These are phyloP conservation scores for Ceratorhiza oryzae-sativae DNA, from an alignment of 1,284 basidiomycete genomes.

Conservation along the genomic window DNA sequence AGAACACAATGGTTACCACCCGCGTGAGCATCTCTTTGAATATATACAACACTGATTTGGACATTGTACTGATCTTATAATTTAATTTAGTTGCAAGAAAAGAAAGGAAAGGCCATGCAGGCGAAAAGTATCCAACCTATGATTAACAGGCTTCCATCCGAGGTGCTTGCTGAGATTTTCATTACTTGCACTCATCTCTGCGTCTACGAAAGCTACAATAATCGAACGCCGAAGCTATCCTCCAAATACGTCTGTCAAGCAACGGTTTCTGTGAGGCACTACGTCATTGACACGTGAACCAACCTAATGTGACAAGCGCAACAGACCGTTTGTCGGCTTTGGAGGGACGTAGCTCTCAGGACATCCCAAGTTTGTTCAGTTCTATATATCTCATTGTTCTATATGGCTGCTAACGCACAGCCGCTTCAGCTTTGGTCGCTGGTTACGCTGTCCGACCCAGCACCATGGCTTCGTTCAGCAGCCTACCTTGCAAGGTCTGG, in stretches of 20 bases:
- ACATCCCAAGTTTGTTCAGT: not conserved
- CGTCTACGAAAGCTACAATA: not conserved
- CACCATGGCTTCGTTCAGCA: not conserved
- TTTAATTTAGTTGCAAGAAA: not conserved
- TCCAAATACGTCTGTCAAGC: not conserved
- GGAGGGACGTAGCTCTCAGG: not conserved
- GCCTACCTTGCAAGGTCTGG: slow-evolving; percentile 1
- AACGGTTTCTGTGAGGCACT: not conserved
- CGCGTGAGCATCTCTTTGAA: too few relatives aligned
- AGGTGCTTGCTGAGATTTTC: not conserved
- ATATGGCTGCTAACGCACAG: not conserved
- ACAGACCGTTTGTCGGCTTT: not conserved
- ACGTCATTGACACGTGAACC: too few relatives aligned
- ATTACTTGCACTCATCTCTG: not conserved
- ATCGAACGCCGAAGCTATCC: not conserved
- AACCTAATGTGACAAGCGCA: not conserved
- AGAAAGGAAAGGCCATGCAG: not conserved
- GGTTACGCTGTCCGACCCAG: not conserved
- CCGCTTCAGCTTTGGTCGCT: not conserved
- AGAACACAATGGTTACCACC: too few relatives aligned
- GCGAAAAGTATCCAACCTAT: not conserved
- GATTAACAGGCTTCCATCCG: not conserved
- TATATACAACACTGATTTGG: too few relatives aligned
- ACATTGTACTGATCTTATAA: too few relatives aligned
- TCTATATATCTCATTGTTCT: not conserved